Evolutionary conservation across 1,139 yeast species (phyloP).

Genomic region (Nematodospora anomalae): DNA sequence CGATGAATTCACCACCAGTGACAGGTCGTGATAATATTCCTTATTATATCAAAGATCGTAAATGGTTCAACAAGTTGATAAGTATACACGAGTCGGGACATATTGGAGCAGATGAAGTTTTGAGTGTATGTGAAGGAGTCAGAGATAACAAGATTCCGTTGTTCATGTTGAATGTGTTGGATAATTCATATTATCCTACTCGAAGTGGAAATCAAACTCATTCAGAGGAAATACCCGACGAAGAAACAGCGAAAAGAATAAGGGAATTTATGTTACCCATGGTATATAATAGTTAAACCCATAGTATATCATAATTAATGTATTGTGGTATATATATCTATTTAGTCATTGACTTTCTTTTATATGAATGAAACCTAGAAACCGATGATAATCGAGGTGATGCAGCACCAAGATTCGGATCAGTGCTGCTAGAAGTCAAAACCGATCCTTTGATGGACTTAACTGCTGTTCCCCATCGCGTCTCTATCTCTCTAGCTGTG

Average conservation of each 20-base stretch:
- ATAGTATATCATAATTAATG: constrained; percentile 1
- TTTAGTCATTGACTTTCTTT: constrained; percentile 2
- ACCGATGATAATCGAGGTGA: constrained; percentile 1
- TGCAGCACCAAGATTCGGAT: background rate
- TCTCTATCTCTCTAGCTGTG: background rate
- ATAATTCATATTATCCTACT: constrained; percentile 32
- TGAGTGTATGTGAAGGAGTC: constrained; percentile 39
- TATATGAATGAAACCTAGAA: constrained; percentile 4
- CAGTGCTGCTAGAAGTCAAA: background rate
- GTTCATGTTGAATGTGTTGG: constrained; percentile 41
- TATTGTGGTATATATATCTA: background rate
- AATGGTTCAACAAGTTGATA: constrained; percentile 40
- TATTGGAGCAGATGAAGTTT: constrained; percentile 33
- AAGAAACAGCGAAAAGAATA: constrained; percentile 34
- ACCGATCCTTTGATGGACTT: constrained; percentile 5
- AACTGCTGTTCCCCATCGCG: background rate
- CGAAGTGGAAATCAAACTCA: constrained; percentile 15
- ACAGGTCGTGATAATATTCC: constrained; percentile 27
- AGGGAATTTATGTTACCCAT: constrained; percentile 41
- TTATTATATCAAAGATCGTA: constrained; percentile 38
- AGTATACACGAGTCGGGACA: constrained; percentile 30
- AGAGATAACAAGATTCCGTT: constrained; percentile 42
- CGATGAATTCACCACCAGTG: constrained; percentile 34
- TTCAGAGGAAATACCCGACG: constrained; percentile 28
- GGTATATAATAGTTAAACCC: constrained; percentile 21